Percentiles rank a stretch among this genome's conserved stretches.
phyloP scores from a whole-genome alignment of 2,329 filamentous ascomycete species.

The Waltergamsia citrina region DNA sequence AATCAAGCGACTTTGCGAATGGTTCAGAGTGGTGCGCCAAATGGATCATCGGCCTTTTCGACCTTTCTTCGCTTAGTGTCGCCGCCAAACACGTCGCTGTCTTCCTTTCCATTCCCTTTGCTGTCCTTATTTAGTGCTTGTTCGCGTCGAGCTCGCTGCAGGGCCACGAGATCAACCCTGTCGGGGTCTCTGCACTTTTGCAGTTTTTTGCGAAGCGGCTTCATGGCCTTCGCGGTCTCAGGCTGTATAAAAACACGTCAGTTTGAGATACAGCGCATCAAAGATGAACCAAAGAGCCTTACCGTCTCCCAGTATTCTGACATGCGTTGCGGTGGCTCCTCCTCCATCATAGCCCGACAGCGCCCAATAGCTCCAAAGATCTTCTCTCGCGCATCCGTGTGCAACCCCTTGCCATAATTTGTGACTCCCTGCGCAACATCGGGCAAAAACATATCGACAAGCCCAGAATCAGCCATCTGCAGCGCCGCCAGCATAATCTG shows the following conservation, averaged over 20 bases:
- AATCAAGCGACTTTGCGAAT: background rate
- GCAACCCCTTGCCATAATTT: slow-evolving; percentile 12
- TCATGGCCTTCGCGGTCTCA: slow-evolving; percentile 35
- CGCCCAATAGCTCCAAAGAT: slow-evolving; percentile 36
- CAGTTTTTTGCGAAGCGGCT: slow-evolving; percentile 58
- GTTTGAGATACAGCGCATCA: slow-evolving; percentile 1
- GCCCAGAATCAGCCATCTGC: slow-evolving; percentile 59
- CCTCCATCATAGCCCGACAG: slow-evolving; percentile 45
- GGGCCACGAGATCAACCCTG: slow-evolving; percentile 59
- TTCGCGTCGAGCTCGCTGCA: slow-evolving; percentile 56
- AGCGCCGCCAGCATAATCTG: slow-evolving; percentile 88
- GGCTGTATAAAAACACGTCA: slow-evolving; percentile 25
- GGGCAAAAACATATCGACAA: slow-evolving; percentile 41
- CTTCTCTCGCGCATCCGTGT: slow-evolving; percentile 29
- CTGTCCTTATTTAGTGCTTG: slow-evolving; percentile 34
- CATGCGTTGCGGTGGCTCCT: slow-evolving; percentile 47
- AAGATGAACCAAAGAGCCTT: slow-evolving; percentile 11
- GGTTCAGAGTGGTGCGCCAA: slow-evolving; percentile 31
- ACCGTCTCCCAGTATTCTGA: slow-evolving; percentile 44
- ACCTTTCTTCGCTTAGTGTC: slow-evolving; percentile 38
- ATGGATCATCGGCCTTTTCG: slow-evolving; percentile 31
- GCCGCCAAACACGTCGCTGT: slow-evolving; percentile 34
- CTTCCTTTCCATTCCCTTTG: slow-evolving; percentile 26
- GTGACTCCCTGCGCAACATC: slow-evolving; percentile 20
- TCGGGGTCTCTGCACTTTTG: slow-evolving; percentile 66